Evolutionary conservation across 2,329 filamentous ascomycete species (phyloP).

Genomic region (Pezicula carpinea): DNA sequence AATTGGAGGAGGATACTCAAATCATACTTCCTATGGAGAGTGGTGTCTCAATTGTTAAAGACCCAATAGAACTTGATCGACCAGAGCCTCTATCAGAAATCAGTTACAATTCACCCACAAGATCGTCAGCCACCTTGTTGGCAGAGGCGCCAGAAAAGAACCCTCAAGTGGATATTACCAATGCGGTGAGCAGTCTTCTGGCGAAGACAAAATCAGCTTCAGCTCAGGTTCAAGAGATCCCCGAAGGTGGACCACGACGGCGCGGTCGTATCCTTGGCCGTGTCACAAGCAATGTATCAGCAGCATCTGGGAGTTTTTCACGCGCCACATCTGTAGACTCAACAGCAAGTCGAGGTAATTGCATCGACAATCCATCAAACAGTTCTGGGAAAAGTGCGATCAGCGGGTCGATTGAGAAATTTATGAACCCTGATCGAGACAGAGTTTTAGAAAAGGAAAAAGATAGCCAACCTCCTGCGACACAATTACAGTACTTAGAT

Average conservation of each 20-base stretch:
- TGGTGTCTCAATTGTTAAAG: not conserved
- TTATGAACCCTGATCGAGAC: conserved; percentile 17
- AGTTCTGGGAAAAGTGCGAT: conserved; percentile 7
- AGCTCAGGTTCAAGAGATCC: conserved; percentile 6
- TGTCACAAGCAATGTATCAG: conserved; percentile 53
- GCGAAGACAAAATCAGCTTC: conserved; percentile 23
- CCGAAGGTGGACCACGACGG: conserved; percentile 15
- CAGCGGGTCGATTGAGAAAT: conserved; percentile 18
- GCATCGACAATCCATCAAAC: conserved; percentile 20
- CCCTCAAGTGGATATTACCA: conserved; percentile 18
- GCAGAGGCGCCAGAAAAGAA: conserved; percentile 10
- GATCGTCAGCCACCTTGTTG: conserved; percentile 16
- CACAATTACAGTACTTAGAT: conserved; percentile 29
- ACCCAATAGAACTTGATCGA: conserved; percentile 6
- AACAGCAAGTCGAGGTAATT: conserved; percentile 23
- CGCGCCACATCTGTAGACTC: conserved; percentile 35
- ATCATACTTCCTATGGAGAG: not conserved
- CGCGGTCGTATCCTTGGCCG: conserved; percentile 45
- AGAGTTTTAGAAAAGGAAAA: conserved; percentile 5
- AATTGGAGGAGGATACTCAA: not conserved
- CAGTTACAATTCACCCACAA: conserved; percentile 24
- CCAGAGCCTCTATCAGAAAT: conserved; percentile 27
- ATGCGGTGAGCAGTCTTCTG: conserved; percentile 25
- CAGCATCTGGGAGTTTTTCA: conserved; percentile 39
- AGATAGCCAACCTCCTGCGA: conserved; percentile 20